Evolutionary conservation across 2,329 filamentous ascomycete species (phyloP).

Genomic region (Zymoseptoria brevis): DNA sequence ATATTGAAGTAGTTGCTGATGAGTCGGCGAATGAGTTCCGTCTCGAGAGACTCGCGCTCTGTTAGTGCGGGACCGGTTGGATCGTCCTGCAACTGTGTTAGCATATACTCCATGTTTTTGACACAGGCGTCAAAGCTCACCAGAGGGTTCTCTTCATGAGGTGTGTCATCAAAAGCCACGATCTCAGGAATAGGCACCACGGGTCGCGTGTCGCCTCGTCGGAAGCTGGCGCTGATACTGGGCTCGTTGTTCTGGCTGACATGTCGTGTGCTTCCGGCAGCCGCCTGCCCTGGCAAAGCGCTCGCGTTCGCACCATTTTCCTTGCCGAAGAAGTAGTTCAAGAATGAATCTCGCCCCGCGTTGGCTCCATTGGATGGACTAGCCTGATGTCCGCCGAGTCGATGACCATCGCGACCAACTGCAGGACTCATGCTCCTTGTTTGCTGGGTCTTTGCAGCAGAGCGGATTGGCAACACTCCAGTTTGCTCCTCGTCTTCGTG

Average conservation of each 20-base stretch:
- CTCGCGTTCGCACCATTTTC: constrained; percentile 54
- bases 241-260: constrained; percentile 72
- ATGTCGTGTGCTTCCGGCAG: constrained; percentile 49
- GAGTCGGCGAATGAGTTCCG: constrained; percentile 88
- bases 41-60: constrained; percentile 93
- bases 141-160: constrained; percentile 21
- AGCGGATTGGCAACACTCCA: constrained; percentile 47
- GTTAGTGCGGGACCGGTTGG: constrained; percentile 63
- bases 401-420: constrained; percentile 46
- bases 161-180: constrained; percentile 49
- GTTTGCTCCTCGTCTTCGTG: constrained; percentile 50
- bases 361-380: constrained; percentile 8
- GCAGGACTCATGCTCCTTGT: constrained; percentile 77
- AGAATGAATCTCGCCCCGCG: constrained; percentile 74
- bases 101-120: too few relatives aligned
- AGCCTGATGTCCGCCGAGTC: constrained; percentile 16
- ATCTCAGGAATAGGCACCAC: constrained; percentile 18
- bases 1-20: constrained; percentile 99
- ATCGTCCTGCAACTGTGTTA: constrained; percentile 18
- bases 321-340: constrained; percentile 99
- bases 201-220: constrained; percentile 55
- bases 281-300: constrained; percentile 28
- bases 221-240: constrained; percentile 74
- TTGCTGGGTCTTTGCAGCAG: constrained; percentile 40
- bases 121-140: too few relatives aligned